Base-by-base conservation (phyloP, 192 early-diverging fungal species). In the Rhizoclosmatium globosum region DNA sequence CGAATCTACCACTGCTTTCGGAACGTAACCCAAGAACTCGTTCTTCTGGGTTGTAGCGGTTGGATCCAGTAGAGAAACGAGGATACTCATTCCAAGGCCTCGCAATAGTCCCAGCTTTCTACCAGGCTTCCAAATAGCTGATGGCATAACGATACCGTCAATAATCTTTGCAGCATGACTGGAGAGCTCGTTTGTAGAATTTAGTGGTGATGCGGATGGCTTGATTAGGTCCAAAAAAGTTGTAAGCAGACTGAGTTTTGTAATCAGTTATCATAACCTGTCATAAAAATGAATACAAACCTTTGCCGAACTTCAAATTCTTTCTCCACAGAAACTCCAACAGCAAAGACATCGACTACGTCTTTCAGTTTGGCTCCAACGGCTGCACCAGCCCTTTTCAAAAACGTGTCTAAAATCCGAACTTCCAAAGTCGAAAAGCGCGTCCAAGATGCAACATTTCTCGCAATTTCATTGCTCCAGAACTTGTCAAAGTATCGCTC, bases 261-360 rank as follows among this genome's bases (percentile, higher is more conserved):
- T 19, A 31, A 48, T 38, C 46, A 1, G 64, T 45, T 7, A 53
- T 1, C 21, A 21, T 4, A 13, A 39, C 4, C 21, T 47, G 38
- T 58, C 2, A 2, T 42, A 23, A 84, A 45, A 41, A 71, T 15
- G 1, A 59, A 65, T 15, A 64, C 11, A 59, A 50, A 87, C 84
- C 80, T 77, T 60, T 87, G 62, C 9, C 89, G 47, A 2, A 89
- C 73, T 78, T 90, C 88, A 7, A 77, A 21, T 31, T 90, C 89
- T 53, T 73, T 77, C 11, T 86, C 82, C 42, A 58, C 47, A 31
- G 50, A 70, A n/a, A 70, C 42, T 57, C 74, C 46, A 0, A 21
- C 11, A 19, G 64, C 61, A 31, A 90, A 76, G n/a, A 87, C 42
- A 41, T 76, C 74, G 31, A 90, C 23, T 15, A 89, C 50, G 3